phyloP scores from a whole-genome alignment of 225 moss, liverwort and hornwort genomes.

The Climacium dendroides region DNA sequence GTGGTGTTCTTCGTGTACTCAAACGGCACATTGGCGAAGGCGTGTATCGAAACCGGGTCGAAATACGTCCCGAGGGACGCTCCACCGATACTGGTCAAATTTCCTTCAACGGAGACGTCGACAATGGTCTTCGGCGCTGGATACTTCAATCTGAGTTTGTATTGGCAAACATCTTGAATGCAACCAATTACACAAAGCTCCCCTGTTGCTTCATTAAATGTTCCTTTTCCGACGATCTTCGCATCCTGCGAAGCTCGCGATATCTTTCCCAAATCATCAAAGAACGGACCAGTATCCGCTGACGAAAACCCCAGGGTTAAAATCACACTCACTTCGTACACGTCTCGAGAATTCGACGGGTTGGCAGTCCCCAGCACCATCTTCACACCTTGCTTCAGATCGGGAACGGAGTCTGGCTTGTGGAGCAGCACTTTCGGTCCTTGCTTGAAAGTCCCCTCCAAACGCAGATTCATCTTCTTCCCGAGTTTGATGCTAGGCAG shows the following conservation, averaged over 20 bases:
- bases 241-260: background rate
- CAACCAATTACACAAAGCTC: constrained; percentile 12
- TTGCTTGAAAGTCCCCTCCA: constrained; percentile 5
- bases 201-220: background rate
- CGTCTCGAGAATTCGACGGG: background rate
- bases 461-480: background rate
- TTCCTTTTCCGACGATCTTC: background rate
- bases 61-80: background rate
- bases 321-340: background rate
- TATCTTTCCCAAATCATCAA: background rate
- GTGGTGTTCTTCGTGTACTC: constrained; percentile 7
- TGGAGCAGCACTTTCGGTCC: background rate
- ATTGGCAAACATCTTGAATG: background rate
- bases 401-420: background rate
- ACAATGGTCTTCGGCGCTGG: background rate
- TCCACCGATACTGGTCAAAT: background rate
- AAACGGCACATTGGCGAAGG: background rate
- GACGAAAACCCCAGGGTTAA: background rate
- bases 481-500: background rate
- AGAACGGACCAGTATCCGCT: background rate
- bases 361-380: background rate
- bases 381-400: background rate
- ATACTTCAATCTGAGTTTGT: constrained; percentile 9
- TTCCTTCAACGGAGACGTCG: background rate
- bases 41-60: constrained; percentile 1